Conservation (phyloP, 345 rosid genomes). For the Gossypium bickii region DNA sequence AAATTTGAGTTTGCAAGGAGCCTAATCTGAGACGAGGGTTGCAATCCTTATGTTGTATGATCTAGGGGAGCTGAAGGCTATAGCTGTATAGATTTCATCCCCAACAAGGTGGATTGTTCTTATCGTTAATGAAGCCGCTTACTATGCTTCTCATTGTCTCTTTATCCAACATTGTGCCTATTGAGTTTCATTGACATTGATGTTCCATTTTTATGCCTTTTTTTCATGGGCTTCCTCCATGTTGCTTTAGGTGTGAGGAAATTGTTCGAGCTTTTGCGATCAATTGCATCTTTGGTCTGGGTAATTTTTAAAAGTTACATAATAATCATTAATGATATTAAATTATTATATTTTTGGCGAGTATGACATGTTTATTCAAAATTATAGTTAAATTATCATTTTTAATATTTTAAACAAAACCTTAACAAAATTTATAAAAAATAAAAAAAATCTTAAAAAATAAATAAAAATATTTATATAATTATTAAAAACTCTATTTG, state of each 20-base stretch:
- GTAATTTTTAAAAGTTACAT: no score
- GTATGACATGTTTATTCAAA: no score
- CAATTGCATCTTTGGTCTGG: background rate
- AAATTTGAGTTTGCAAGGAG: no score
- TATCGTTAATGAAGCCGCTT: background rate
- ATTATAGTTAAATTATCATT: no score
- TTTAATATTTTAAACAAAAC: no score
- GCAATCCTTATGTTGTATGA: background rate
- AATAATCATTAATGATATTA: no score
- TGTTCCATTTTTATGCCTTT: background rate
- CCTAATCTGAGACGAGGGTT: background rate
- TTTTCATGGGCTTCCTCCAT: background rate
- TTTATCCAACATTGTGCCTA: background rate
- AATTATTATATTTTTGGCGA: no score
- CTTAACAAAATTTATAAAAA: no score
- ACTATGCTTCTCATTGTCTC: background rate
- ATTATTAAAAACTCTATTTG: no score
- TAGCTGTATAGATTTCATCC: background rate
- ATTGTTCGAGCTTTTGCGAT: background rate
- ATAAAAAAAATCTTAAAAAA: no score
- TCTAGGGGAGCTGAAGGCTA: background rate
- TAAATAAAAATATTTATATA: no score
- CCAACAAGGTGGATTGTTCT: background rate
- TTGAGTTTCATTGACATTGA: background rate
- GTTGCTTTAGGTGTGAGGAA: background rate